A percentile compares a stretch with the other conserved stretches of the same genome.
phyloP scores from a whole-genome alignment of 78 protist genomes.

The Dictyostelium citrinum region DNA sequence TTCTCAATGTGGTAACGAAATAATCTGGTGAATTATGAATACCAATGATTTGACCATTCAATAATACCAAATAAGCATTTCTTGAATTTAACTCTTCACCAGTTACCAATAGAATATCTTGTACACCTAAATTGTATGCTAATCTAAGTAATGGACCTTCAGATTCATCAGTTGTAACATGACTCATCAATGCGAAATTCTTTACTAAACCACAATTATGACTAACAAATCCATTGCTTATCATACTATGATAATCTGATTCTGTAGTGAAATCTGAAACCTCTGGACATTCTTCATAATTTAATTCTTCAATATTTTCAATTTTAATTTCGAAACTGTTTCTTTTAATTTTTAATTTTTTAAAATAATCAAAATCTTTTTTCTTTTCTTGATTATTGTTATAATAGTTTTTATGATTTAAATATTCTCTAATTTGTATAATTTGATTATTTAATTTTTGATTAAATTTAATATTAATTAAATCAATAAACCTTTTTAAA shows the following conservation, averaged over 20 bases:
- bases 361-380: background rate
- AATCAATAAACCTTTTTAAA: background rate
- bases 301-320: background rate
- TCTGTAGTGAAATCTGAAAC: slow-evolving; percentile 31
- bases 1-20: slow-evolving; percentile 85
- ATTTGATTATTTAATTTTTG: background rate
- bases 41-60: slow-evolving; percentile 99
- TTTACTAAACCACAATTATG: slow-evolving; percentile 97
- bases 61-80: slow-evolving; percentile 94
- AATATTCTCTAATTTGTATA: slow-evolving; percentile 14
- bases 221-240: slow-evolving; percentile 13
- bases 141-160: slow-evolving; percentile 59
- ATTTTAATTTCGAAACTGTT: background rate
- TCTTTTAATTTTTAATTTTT: background rate
- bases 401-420: background rate
- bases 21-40: slow-evolving; percentile 90
- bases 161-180: slow-evolving; percentile 92
- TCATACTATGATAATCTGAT: slow-evolving; percentile 38
- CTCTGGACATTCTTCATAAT: slow-evolving; percentile 52
- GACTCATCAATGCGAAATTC: slow-evolving; percentile 97
- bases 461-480: background rate
- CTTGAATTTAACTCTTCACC: slow-evolving; percentile 70
- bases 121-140: slow-evolving; percentile 57
- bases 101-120: slow-evolving; percentile 27
- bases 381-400: background rate